Conservation (phyloP, 1,284 basidiomycete species). For the Kwoniella shivajii region DNA sequence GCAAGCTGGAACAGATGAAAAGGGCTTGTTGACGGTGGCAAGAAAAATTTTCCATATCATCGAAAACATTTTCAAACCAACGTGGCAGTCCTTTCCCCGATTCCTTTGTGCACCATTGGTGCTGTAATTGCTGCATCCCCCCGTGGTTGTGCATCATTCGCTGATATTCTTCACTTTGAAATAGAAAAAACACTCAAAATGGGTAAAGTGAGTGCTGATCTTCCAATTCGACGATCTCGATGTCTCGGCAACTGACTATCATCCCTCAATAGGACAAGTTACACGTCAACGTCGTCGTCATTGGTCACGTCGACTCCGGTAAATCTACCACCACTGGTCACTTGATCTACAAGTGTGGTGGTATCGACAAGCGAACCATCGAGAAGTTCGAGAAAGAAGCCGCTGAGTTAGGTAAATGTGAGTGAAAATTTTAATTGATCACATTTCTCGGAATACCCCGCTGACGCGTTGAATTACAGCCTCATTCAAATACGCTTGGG, state of each 20-base stretch:
- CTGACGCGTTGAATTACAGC: constrained; percentile 55
- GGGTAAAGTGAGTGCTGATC: constrained; percentile 35
- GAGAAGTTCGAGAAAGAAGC: constrained; percentile 99
- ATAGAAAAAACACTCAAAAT: constrained; percentile 31
- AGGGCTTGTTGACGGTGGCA: too few relatives aligned
- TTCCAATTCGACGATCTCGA: neutral
- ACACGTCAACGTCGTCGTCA: constrained; percentile 65
- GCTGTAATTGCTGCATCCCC: too few relatives aligned
- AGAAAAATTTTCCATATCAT: neutral
- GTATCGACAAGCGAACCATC: constrained; percentile 99
- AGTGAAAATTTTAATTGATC: constrained; percentile 15
- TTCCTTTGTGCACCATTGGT: neutral
- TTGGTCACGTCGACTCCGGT: constrained; percentile 79
- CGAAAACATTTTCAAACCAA: too few relatives aligned
- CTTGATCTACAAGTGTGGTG: constrained; percentile 99
- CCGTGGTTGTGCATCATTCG: neutral
- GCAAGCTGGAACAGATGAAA: too few relatives aligned
- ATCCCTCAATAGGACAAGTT: constrained; percentile 42
- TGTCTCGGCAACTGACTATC: constrained; percentile 4
- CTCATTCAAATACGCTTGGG: constrained; percentile 99
- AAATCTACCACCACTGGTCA: constrained; percentile 99
- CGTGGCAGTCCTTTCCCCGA: neutral
- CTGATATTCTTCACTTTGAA: neutral
- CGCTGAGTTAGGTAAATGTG: constrained; percentile 92
- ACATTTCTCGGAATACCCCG: neutral